Conservation (phyloP, 202 grass and related monocot species). For the Zoysia matrella region DNA sequence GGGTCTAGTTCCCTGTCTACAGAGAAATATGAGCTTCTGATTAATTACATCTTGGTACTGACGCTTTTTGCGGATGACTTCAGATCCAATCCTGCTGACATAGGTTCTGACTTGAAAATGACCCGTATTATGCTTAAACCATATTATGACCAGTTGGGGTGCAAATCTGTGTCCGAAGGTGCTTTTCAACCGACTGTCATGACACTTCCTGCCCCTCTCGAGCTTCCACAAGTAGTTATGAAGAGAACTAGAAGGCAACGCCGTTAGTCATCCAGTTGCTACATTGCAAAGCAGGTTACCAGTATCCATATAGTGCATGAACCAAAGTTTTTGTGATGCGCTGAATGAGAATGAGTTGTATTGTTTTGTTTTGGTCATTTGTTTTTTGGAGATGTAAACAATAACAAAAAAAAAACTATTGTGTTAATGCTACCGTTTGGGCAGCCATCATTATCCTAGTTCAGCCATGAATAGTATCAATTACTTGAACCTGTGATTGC, state of each 20-base stretch:
- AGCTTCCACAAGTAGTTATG: conserved; percentile 48
- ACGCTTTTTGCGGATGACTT: conserved; percentile 85
- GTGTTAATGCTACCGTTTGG: not conserved
- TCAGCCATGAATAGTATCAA: not conserved
- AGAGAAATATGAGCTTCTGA: conserved; percentile 81
- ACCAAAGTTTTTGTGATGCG: not conserved
- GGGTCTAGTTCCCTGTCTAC: conserved; percentile 55
- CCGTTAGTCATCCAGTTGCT: not conserved
- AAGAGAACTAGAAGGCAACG: conserved; percentile 23
- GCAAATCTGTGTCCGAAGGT: conserved; percentile 41
- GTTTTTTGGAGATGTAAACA: not conserved
- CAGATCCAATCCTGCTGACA: conserved; percentile 58
- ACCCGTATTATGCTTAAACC: conserved; percentile 54
- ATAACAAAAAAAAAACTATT: not conserved
- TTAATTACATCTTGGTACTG: conserved; percentile 88
- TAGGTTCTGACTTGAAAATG: conserved; percentile 85
- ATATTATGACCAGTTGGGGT: conserved; percentile 81
- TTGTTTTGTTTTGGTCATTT: conserved; percentile 16
- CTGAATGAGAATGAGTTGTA: not conserved
- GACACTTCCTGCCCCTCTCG: conserved; percentile 69
- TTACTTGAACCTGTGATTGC: not conserved
- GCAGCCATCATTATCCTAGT: not conserved
- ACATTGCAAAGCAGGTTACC: not conserved
- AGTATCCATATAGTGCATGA: not conserved
- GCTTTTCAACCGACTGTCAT: conserved; percentile 28